Evolutionary conservation across 768 basidiomycete species (phyloP), one percentile per base, ranked within the genome.

Genomic region (Agaricus subrufescens): DNA sequence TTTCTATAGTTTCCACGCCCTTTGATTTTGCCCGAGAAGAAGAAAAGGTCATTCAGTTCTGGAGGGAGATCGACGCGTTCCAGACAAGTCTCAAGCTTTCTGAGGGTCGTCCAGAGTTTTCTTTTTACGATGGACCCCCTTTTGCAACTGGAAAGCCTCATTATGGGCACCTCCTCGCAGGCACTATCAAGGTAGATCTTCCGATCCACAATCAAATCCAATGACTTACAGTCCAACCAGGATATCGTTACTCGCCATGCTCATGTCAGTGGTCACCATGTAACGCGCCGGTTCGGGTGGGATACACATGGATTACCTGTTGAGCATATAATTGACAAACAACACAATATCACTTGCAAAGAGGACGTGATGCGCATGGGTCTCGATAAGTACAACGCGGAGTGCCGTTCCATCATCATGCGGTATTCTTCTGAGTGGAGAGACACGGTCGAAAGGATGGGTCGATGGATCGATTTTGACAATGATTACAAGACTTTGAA

Each of bases 381-480:
- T 12, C 96, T 99, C 71, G 92, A 89, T 73, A 90, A 89, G 64
- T 99, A 99, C 80, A 99, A 99, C 70, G 93, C 83, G 4, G 94
- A 98, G 69, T 99, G 97, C 67, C 85, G 96, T 34, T 83, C 85
- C 58, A 98, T 98, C 68, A 96, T 98, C 64, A 98, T 99, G 95
- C 83, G 94, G 49, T 98, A 98, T 69, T 80, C 95, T 2, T 80
- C 83, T 6, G 95, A 98, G 67, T 99, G 97, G 97, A 86, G 94
- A 48, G 67, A 75, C 37, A 98, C 95, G 3, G 96, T 99, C 52
- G 95, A 97, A 71, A 85, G 97, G 60, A 95, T 98, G 89, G 97
- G 96, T 34, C 86, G 97, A 60, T 99, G 97, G 97, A 98, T 99
- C 73, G 97, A 99, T 72, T 99, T 99, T 64, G 97, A 99, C 71